Evolutionary conservation across 768 basidiomycete genomes (phyloP).

Genomic region (Lactifluus piperatus): DNA sequence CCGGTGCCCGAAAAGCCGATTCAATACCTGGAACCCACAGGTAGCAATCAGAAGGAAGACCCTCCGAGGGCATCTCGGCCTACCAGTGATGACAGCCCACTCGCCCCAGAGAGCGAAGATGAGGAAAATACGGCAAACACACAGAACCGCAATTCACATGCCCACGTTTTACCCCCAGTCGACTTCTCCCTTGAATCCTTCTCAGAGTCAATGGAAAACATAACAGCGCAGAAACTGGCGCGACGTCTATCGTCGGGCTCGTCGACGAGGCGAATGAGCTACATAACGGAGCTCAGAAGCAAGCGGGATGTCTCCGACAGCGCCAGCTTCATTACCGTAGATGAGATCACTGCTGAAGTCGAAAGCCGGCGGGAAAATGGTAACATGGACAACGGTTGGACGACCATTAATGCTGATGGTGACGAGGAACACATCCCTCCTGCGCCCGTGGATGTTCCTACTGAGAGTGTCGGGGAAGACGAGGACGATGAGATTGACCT

Average conservation of each 20-base stretch:
- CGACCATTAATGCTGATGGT: constrained; percentile 54
- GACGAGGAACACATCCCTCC: constrained; percentile 27
- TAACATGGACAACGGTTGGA: constrained; percentile 56
- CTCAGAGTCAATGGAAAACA: constrained; percentile 64
- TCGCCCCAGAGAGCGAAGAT: constrained; percentile 51
- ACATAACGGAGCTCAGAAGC: constrained; percentile 72
- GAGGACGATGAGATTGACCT: constrained; percentile 36
- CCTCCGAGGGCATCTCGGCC: constrained; percentile 69
- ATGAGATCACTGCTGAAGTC: constrained; percentile 95
- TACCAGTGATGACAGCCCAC: constrained; percentile 58
- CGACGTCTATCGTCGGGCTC: constrained; percentile 36
- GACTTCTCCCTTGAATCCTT: constrained; percentile 71
- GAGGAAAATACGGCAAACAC: constrained; percentile 26
- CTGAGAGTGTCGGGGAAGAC: constrained; percentile 40
- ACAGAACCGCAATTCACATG: constrained; percentile 29
- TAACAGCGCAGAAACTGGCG: constrained; percentile 30
- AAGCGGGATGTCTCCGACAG: constrained; percentile 83
- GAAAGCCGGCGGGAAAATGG: constrained; percentile 61
- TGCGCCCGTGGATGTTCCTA: constrained; percentile 26
- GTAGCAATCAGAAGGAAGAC: constrained; percentile 32
- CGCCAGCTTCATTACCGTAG: constrained; percentile 88
- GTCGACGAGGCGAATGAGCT: constrained; percentile 59
- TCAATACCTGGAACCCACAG: neutral
- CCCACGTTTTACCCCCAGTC: constrained; percentile 68
- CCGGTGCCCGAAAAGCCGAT: constrained; percentile 24